Evolutionary conservation across 768 basidiomycete species (phyloP), one percentile per base, ranked within the genome.

Genomic region (Serendipita sp.): DNA sequence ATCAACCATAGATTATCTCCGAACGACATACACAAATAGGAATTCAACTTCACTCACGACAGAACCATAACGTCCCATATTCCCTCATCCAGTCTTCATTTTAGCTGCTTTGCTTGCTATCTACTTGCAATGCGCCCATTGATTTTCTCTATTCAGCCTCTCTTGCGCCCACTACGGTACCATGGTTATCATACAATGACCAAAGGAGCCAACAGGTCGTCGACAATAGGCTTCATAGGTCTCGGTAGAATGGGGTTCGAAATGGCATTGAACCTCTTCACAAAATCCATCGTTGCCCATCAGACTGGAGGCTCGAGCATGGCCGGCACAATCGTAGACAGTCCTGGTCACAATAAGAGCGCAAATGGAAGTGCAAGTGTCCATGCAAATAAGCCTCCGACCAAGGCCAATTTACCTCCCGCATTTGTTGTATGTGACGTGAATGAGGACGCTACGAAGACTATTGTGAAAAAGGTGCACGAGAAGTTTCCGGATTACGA

Each of bases 171-270:
- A 38, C 34, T 7, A 38, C 34, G 34, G 14, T 38, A 38, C 34
- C 1, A 38, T 38, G 14, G 7, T 7, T 38, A 1, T 38, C 14
- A 5, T 14, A 38, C 34, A 5, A 5, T 38, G 34, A 38, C 34
- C 34, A 38, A 38, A 38, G 2, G 34, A 38, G 34, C 34, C 7
- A 38, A 17, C 1, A 22, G 24, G 1, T 22, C 53, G 9, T 20
- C 13, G 3, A 69, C 67, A 1, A 45, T 83, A 34, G 83, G 82
- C 61, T 92, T 94, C 74, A 85, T 94, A 61, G 90, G 91, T 7
- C 80, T 94, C 13, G 90, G 90, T 42, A 79, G 84, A 45, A 93
- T 94, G 90, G 90, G 90, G 43, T 82, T 81, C 45, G 85, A 90
- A 71, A 93, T 93, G 91, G 81, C 83, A 14, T 79, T 77, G 72